Evolutionary conservation across 352 stramenopile species (phyloP).

Genomic region (Saprolegnia parasitica): DNA sequence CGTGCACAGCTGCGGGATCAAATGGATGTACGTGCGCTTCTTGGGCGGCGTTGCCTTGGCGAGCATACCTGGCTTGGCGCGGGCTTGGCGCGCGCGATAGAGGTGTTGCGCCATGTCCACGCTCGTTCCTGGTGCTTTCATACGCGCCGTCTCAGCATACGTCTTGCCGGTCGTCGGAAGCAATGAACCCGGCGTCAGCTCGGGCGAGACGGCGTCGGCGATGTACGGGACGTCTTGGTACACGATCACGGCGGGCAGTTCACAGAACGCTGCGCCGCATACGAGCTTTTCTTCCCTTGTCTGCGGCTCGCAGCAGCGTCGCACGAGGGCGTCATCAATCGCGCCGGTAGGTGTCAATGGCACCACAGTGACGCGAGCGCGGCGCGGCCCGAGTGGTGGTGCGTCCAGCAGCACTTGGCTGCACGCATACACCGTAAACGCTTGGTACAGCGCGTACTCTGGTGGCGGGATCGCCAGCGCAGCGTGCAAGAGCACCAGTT

Average conservation of each 20-base stretch:
- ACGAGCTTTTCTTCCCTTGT: not conserved
- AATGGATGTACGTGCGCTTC: not conserved
- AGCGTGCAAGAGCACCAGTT: not conserved
- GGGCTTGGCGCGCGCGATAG: not conserved
- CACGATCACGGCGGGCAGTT: not conserved
- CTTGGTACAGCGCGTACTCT: not conserved
- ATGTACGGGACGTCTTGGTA: not conserved
- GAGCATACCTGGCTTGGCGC: not conserved
- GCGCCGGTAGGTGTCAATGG: not conserved
- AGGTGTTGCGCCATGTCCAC: not conserved
- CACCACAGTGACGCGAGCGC: not conserved
- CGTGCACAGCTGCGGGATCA: not conserved
- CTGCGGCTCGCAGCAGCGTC: not conserved
- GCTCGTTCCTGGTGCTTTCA: not conserved
- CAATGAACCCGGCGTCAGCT: not conserved
- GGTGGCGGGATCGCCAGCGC: not conserved
- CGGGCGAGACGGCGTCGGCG: not conserved
- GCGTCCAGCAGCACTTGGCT: not conserved
- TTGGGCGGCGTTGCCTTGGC: not conserved
- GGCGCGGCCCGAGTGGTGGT: not conserved
- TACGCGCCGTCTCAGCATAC: not conserved
- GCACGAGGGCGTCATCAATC: not conserved
- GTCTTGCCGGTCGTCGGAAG: not conserved
- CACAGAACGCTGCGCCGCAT: too few relatives aligned
- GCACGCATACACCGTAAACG: not conserved